A percentile compares a stretch with the other conserved stretches of the same genome.
These are phyloP conservation scores for Erythrophleum ivorense DNA, from an alignment of 331 rosid species.

Conservation along the genomic window DNA sequence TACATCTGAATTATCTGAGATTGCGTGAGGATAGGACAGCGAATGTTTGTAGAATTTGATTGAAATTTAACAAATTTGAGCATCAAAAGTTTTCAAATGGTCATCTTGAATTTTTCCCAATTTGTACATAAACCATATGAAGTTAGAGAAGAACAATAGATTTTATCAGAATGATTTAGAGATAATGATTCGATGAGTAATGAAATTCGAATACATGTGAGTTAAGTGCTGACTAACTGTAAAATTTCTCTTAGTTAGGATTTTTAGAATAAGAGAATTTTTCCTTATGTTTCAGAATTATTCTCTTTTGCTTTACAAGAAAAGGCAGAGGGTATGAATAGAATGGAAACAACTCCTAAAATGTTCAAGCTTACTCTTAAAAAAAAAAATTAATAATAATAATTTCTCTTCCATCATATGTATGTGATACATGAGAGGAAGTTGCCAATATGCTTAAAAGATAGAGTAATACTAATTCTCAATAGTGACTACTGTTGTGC, in stretches of 20 bases:
- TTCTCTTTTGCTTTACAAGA: slow-evolving; percentile 6
- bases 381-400: no score
- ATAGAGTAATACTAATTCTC: not conserved
- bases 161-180: no score
- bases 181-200: not conserved
- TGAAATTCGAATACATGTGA: not conserved
- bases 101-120: not conserved
- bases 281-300: not conserved
- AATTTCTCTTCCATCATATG: not conserved
- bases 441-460: not conserved
- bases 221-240: not conserved
- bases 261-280: not conserved
- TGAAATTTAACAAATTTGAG: slow-evolving; percentile 16
- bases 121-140: not conserved
- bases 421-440: not conserved
- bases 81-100: not conserved
- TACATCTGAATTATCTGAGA: slow-evolving; percentile 3
- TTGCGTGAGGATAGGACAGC: not conserved
- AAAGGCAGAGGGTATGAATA: not conserved
- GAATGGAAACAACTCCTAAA: not conserved
- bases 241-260: not conserved
- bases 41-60: slow-evolving; percentile 5
- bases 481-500: not conserved
- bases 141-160: no score
- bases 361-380: slow-evolving; percentile 9